Base-by-base conservation (phyloP, 352 stramenopile genomes). In the Globisporangium barbulae region DNA sequence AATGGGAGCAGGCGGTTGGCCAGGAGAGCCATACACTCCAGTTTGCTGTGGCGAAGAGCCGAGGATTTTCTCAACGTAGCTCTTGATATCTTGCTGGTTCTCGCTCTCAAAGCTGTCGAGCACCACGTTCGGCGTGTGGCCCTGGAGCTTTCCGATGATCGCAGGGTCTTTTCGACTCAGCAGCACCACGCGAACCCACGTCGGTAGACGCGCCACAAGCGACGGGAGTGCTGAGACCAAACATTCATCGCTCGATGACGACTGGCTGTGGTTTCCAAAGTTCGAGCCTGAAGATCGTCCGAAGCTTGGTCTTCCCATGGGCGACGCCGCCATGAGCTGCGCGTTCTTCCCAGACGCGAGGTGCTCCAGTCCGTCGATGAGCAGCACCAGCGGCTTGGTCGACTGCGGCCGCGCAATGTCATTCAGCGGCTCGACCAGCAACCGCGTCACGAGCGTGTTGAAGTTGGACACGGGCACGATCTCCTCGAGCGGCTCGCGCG, bases 401-500 rank as follows among this genome's bases (percentile, higher is more conserved):
- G 69, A 72, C n/a, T 76, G 64, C 22, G 71, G 78, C 4, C 76
- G 61, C 0, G 81, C 78, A 61, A 92, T 92, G 12, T 81, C 73
- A 48, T 81, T 89, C 52, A 92, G 61, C n/a, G 83, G 83, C 4
- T 74, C 74, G 8, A 92, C 68, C 17, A 92, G 66, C 41, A 92
- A 42, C 7, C 83, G 73, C 0, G 72, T 65, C 12, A 91, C 62
- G 15, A 92, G 61, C 37, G 74, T 71, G 6, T 70, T 67, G 33
- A 92, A 85, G 8, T 74, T 85, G 30, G 83, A 89, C n/a, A 92
- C 78, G 0, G 81, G 79, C 3, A 92, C 81, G 50, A 92, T 73
- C 64, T 92, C 83, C 57, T 92, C 83, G 2, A 92, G 63, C 0
- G 83, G 83, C 33, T 90, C 78, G 31, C 80, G 75, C n/a, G 79